Percentiles rank a stretch among this genome's conserved stretches.
Evolutionary conservation across 75 land plant species (phyloP).

Genomic region (Pinus albicaulis): DNA sequence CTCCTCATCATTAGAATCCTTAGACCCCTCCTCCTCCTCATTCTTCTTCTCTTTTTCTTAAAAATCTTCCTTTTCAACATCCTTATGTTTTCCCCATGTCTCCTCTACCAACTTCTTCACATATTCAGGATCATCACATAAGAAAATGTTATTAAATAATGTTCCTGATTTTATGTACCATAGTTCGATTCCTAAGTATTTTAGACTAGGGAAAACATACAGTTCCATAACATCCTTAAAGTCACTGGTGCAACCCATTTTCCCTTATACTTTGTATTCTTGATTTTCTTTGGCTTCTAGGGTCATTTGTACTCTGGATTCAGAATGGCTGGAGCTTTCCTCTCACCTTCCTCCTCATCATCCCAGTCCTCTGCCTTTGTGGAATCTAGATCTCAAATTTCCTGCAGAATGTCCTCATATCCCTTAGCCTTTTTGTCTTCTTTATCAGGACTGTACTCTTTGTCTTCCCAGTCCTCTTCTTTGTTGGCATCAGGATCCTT

Average conservation of each 20-base stretch:
- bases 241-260: conserved; percentile 93
- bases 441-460: conserved; percentile 56
- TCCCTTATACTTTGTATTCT: conserved; percentile 96
- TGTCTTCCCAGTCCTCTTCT: conserved; percentile 72
- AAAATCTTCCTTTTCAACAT: conserved; percentile 17
- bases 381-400: conserved; percentile 80
- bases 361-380: conserved; percentile 99
- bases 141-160: conserved; percentile 80
- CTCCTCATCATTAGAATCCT: too few relatives aligned
- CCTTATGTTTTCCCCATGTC: conserved; percentile 83
- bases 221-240: conserved; percentile 96
- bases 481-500: conserved; percentile 57
- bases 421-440: conserved; percentile 73
- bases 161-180: conserved; percentile 99
- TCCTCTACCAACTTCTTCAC: conserved; percentile 69
- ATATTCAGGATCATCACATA: conserved; percentile 87
- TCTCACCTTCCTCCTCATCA: conserved; percentile 97
- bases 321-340: conserved; percentile 88
- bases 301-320: conserved; percentile 97
- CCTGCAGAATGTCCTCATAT: conserved; percentile 82
- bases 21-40: too few relatives aligned
- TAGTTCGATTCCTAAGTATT: conserved; percentile 85
- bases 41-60: too few relatives aligned
- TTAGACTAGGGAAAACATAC: conserved; percentile 81
- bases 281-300: conserved; percentile 92